These are phyloP conservation scores for Cercospora citrullina DNA, from an alignment of 2,329 filamentous ascomycete species.

Conservation along the genomic window DNA sequence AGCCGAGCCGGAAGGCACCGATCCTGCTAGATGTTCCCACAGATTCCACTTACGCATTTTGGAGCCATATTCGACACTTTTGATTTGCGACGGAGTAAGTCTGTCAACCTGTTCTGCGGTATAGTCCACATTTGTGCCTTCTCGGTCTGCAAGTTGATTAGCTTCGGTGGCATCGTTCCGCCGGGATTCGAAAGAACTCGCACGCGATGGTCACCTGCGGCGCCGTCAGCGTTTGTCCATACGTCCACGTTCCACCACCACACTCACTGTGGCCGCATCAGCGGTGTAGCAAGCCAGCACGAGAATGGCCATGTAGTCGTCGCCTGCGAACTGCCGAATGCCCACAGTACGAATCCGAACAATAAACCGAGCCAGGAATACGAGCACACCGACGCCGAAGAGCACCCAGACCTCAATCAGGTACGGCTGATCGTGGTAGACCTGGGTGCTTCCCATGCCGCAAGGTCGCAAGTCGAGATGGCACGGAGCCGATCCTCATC, in stretches of 20 bases:
- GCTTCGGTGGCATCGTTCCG: background rate
- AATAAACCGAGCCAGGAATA: constrained; percentile 40
- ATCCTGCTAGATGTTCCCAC: background rate
- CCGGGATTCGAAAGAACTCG: background rate
- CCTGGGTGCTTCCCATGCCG: constrained; percentile 27
- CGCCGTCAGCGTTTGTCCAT: background rate
- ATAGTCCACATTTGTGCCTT: constrained; percentile 37
- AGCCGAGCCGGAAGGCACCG: background rate
- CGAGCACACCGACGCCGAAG: constrained; percentile 37
- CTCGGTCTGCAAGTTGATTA: constrained; percentile 26
- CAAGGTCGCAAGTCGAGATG: constrained; percentile 6
- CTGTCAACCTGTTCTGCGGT: constrained; percentile 22
- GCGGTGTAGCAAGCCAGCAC: constrained; percentile 41
- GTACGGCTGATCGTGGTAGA: constrained; percentile 28
- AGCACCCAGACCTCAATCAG: constrained; percentile 29
- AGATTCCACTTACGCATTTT: constrained; percentile 31
- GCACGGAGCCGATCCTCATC: constrained; percentile 2
- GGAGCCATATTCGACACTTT: constrained; percentile 38
- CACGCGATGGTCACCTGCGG: constrained; percentile 28
- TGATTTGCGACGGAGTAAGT: constrained; percentile 36
- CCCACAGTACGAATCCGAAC: constrained; percentile 45
- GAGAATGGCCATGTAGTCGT: constrained; percentile 43
- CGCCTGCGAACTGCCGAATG: constrained; percentile 41
- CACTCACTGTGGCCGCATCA: constrained; percentile 40
- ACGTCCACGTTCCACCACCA: too few species aligned